These are phyloP conservation scores for Populus alba DNA, from an alignment of 345 rosid genomes.

Conservation along the genomic window DNA sequence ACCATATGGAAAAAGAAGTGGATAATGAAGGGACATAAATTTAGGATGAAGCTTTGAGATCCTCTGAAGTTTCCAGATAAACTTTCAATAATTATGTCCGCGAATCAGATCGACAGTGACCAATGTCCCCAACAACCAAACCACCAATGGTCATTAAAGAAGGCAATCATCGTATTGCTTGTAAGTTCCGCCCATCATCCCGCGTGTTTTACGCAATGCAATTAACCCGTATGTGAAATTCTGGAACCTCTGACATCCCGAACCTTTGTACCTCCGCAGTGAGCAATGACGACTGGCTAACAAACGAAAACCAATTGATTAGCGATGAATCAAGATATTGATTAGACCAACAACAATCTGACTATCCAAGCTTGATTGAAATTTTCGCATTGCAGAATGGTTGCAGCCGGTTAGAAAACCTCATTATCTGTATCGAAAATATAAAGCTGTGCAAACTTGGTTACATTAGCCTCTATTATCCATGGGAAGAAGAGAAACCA, in stretches of 20 bases:
- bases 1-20: background rate
- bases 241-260: accelerated
- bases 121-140: background rate
- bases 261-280: background rate
- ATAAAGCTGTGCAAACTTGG: background rate
- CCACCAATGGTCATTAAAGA: background rate
- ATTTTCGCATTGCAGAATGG: accelerated
- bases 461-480: accelerated
- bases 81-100: background rate
- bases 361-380: background rate
- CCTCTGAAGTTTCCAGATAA: accelerated
- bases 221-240: background rate
- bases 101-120: accelerated
- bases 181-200: too few species aligned
- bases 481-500: background rate
- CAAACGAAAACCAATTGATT: background rate
- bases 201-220: too few species aligned
- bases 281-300: background rate
- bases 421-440: constrained; percentile 4
- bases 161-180: background rate
- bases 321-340: background rate
- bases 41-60: background rate
- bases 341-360: background rate
- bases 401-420: background rate
- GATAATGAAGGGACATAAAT: background rate